A percentile compares a stretch with the other conserved stretches of the same genome.
Conservation (phyloP, 2,329 filamentous ascomycete species). For the Colletotrichum liriopes region DNA sequence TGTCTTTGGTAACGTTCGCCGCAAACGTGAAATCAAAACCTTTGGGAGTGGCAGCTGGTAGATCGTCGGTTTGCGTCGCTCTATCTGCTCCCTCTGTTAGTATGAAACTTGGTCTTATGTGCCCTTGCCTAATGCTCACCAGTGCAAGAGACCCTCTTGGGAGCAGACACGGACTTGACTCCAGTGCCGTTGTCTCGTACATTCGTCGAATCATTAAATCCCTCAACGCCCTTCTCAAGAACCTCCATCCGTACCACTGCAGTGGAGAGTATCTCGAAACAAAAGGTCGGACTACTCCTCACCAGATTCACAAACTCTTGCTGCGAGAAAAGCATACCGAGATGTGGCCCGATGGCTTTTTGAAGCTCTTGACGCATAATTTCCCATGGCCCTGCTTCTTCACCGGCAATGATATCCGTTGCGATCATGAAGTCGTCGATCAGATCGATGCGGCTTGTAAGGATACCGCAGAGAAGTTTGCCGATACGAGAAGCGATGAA, state of each 20-base stretch:
- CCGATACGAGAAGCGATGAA: conserved; percentile 1
- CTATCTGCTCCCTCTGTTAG: not conserved
- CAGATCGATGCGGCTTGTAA: not conserved
- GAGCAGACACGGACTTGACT: not conserved
- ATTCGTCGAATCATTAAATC: not conserved
- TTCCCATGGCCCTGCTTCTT: not conserved
- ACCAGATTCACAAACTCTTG: conserved; percentile 4
- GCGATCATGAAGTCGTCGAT: conserved; percentile 27
- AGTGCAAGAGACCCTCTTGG: too few species aligned
- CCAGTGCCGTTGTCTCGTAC: not conserved
- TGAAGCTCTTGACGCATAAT: conserved; percentile 16
- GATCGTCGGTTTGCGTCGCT: not conserved
- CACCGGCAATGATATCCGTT: conserved; percentile 10
- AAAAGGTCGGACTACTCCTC: conserved; percentile 3
- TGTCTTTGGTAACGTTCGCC: not conserved
- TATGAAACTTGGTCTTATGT: not conserved
- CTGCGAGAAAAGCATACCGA: conserved; percentile 24
- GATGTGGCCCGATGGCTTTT: conserved; percentile 17
- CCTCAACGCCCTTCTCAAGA: not conserved
- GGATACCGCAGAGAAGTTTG: conserved; percentile 8
- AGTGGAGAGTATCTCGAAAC: conserved; percentile 9
- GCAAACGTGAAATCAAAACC: not conserved
- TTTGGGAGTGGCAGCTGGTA: not conserved
- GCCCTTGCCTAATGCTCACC: not conserved
- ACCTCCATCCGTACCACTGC: conserved; percentile 5